A percentile compares a stretch with the other conserved stretches of the same genome.
Conservation (phyloP, 169 alveolate genomes). For the Cryptosporidium baileyi region DNA sequence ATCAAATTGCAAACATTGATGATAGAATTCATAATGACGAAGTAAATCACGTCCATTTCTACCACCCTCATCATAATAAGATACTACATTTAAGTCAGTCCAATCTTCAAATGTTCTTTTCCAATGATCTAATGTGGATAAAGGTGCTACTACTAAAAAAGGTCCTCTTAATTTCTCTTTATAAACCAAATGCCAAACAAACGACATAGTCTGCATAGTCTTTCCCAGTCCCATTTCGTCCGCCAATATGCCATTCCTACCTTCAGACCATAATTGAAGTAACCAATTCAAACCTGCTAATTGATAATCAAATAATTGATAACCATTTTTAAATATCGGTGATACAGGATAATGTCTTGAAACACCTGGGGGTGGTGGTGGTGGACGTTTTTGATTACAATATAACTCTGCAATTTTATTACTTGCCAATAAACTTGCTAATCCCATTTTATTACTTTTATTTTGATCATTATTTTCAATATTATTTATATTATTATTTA, state of each 20-base stretch:
- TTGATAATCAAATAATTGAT: slow-evolving; percentile 69
- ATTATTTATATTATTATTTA: no score
- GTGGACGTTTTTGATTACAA: slow-evolving; percentile 63
- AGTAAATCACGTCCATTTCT: slow-evolving; percentile 85
- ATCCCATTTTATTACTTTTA: background rate
- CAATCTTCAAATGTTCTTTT: slow-evolving; percentile 89
- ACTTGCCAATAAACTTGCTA: slow-evolving; percentile 42
- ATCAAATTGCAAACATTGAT: slow-evolving; percentile 75
- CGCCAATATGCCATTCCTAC: slow-evolving; percentile 89
- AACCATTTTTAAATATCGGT: slow-evolving; percentile 65
- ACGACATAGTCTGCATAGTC: slow-evolving; percentile 78
- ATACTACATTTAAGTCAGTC: slow-evolving; percentile 85
- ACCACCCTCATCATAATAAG: slow-evolving; percentile 86
- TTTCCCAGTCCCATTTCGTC: slow-evolving; percentile 87
- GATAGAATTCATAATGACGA: slow-evolving; percentile 82
- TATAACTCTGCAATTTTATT: slow-evolving; percentile 52
- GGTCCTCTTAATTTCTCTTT: slow-evolving; percentile 84
- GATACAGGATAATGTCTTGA: slow-evolving; percentile 60
- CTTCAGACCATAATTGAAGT: slow-evolving; percentile 80
- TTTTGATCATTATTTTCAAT: background rate
- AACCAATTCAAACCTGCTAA: slow-evolving; percentile 85
- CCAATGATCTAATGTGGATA: slow-evolving; percentile 91
- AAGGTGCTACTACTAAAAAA: slow-evolving; percentile 88
- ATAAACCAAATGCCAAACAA: slow-evolving; percentile 81
- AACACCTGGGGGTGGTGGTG: slow-evolving; percentile 70